Evolutionary conservation across 257 asterid genomes (phyloP), one percentile per base, ranked within the genome.

Genomic region (Jacaranda copaia): DNA sequence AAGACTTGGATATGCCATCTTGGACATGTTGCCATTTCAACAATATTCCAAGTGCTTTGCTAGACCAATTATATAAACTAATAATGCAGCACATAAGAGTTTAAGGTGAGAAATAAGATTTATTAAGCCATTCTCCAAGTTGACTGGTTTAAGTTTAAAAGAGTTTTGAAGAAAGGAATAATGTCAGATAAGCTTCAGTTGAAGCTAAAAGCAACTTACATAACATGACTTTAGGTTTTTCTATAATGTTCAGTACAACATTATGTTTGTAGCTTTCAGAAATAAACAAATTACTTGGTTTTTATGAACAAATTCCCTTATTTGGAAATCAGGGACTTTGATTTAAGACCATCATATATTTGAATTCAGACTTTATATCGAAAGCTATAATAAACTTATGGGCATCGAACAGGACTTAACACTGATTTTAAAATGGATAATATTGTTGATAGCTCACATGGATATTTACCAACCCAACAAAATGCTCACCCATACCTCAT

Each of bases 201-300:
- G 35, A 58, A 73, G 70, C 16, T 14, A 25, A 60, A 73, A 45
- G 61, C 62, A 39, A 76, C 53, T 53, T 18, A 55, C 36, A 25
- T 38, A 13, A 56, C 52, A 76, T 45, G 75, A 55, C 52, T 43
- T 57, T 19, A 42, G 61, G 51, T 45, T 38, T 57, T 51, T 25
- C 14, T 1, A 70, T 70, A 49, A 70, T n/a, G 75, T 36, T 70
- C n/a, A 13, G 35, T 70, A 69, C 48, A 32, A 53, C 25, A 70
- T 53, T 25, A 48, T 51, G 51, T 48, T 51, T 36, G 43, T 43
- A 36, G 7, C 32, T 52, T 52, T 35, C 40, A 49, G 36, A 68
- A 49, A 49, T 19, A 68, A 20, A 12, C 14, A 12, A 49, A 68
- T 32, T 68, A 14, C 6, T 68, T 25, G 70, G 16, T 49, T 20